Conservation (phyloP, 768 basidiomycete species). For the Nevesoporus exiguus region DNA sequence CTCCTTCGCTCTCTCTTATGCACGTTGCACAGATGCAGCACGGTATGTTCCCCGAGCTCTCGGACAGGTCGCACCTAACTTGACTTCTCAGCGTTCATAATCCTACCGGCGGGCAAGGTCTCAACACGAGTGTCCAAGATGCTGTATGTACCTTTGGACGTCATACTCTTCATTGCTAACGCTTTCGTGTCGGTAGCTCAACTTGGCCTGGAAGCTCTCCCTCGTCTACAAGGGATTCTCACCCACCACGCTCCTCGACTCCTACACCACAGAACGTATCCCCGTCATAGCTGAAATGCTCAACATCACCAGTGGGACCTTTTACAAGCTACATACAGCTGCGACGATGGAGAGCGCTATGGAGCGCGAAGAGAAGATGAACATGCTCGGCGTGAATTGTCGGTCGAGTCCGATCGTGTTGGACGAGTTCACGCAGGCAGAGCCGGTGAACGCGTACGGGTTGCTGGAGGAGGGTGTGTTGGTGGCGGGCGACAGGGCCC, state of each 20-base stretch:
- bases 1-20: not conserved
- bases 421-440: not conserved
- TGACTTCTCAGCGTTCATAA: constrained; percentile 17
- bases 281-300: constrained; percentile 47
- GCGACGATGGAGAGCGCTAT: not conserved
- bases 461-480: constrained; percentile 24
- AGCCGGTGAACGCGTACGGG: constrained; percentile 12
- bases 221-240: constrained; percentile 39
- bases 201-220: constrained; percentile 45
- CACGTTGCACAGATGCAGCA: constrained; percentile 39
- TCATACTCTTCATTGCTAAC: not conserved
- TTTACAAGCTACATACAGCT: not conserved
- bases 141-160: constrained; percentile 28
- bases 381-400: constrained; percentile 36
- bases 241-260: constrained; percentile 34
- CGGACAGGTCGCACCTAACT: not conserved
- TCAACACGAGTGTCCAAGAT: constrained; percentile 39
- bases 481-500: constrained; percentile 44
- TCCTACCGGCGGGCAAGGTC: constrained; percentile 31
- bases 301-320: constrained; percentile 32
- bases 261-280: constrained; percentile 43
- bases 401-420: constrained; percentile 23
- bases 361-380: constrained; percentile 4
- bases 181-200: constrained; percentile 27
- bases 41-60: constrained; percentile 27